phyloP scores from a whole-genome alignment of 2,329 filamentous ascomycete species.

The Colletotrichum horii region DNA sequence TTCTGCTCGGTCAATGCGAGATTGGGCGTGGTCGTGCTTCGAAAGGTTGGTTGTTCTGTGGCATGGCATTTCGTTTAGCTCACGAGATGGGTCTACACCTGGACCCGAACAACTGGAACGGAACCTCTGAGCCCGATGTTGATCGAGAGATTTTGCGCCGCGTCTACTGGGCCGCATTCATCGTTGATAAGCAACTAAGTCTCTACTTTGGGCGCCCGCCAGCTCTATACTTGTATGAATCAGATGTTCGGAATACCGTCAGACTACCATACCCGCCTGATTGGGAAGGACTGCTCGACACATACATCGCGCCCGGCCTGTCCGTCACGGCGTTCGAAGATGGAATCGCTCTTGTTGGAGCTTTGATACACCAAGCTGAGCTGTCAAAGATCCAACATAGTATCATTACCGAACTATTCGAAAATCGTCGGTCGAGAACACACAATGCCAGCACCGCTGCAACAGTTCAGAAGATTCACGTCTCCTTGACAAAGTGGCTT shows the following conservation, averaged over 20 bases:
- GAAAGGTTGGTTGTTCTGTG: constrained; percentile 57
- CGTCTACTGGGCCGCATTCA: constrained; percentile 57
- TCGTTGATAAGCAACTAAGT: constrained; percentile 55
- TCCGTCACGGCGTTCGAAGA: constrained; percentile 47
- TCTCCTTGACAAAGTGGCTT: constrained; percentile 51
- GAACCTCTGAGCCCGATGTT: constrained; percentile 38
- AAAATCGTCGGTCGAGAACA: constrained; percentile 48
- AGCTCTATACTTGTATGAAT: constrained; percentile 52
- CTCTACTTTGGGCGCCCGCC: constrained; percentile 57
- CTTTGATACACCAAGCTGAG: constrained; percentile 52
- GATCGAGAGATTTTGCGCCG: constrained; percentile 54
- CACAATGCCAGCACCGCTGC: constrained; percentile 45
- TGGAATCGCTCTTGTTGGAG: constrained; percentile 45
- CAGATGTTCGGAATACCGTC: constrained; percentile 54
- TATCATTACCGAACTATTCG: constrained; percentile 56
- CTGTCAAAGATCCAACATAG: constrained; percentile 53
- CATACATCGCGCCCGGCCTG: background rate
- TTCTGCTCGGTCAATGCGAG: constrained; percentile 50
- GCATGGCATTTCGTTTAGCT: constrained; percentile 56
- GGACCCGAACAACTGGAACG: constrained; percentile 54
- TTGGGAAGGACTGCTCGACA: constrained; percentile 43
- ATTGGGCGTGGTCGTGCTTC: constrained; percentile 52
- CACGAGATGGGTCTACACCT: constrained; percentile 59
- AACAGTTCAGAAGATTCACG: constrained; percentile 50
- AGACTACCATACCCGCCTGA: constrained; percentile 54